Percentiles rank a stretch among this genome's conserved stretches.
Conservation (phyloP, 495 filamentous ascomycete genomes). For the Lichina pygmaea region DNA sequence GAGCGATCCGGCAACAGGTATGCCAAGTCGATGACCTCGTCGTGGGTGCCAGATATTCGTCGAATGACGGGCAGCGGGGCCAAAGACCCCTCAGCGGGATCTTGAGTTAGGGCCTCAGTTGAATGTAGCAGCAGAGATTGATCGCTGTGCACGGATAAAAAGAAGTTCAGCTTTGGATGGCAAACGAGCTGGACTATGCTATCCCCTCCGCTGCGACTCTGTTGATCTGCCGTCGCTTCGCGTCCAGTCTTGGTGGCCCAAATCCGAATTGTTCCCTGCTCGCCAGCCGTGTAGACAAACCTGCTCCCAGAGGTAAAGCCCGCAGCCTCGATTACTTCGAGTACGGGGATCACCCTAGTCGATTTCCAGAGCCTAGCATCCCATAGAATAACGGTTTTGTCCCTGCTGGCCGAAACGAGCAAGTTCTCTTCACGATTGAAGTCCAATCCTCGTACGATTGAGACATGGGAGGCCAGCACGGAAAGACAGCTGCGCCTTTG, state of each 20-base stretch:
- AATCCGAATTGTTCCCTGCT: slow-evolving; percentile 51
- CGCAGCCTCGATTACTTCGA: slow-evolving; percentile 63
- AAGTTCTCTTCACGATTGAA: slow-evolving; percentile 47
- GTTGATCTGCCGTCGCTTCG: slow-evolving; percentile 51
- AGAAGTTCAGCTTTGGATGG: slow-evolving; percentile 26
- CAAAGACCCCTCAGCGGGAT: slow-evolving; percentile 14
- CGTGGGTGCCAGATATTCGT: slow-evolving; percentile 82
- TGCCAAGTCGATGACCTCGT: slow-evolving; percentile 83
- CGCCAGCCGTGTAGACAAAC: slow-evolving; percentile 63
- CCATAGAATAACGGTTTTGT: slow-evolving; percentile 86
- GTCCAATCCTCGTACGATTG: slow-evolving; percentile 62
- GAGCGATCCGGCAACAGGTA: slow-evolving; percentile 58
- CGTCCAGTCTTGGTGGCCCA: slow-evolving; percentile 53
- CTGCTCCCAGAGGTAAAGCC: slow-evolving; percentile 47
- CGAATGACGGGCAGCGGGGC: slow-evolving; percentile 25
- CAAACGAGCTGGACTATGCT: slow-evolving; percentile 47
- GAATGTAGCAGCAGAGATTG: slow-evolving; percentile 63
- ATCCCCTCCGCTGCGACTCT: slow-evolving; percentile 40
- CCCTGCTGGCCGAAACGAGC: slow-evolving; percentile 68
- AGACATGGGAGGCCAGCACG: slow-evolving; percentile 72
- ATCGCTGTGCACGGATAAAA: slow-evolving; percentile 69
- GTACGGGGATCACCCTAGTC: slow-evolving; percentile 55
- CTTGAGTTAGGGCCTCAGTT: slow-evolving; percentile 8
- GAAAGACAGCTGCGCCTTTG: slow-evolving; percentile 54
- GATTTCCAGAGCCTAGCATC: slow-evolving; percentile 61